Base-by-base conservation (phyloP, 225 moss, liverwort and hornwort species). In the Marchantia polymorpha region DNA sequence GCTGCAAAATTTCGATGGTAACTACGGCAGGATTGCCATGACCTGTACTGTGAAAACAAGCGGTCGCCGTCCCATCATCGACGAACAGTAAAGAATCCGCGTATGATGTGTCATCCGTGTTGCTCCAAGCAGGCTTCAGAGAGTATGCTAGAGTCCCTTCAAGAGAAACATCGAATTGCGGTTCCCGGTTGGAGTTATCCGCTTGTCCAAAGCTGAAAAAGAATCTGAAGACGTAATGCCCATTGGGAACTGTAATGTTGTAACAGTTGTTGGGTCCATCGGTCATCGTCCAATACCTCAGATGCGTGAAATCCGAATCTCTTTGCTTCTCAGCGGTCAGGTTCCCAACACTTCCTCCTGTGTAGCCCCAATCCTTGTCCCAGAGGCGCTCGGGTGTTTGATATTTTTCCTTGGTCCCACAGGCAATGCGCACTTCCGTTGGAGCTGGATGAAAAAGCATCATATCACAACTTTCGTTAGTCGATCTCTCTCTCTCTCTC, bases 181-280 rank as follows among this genome's bases (percentile, higher is more conserved):
- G 97, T 65, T 94, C 94, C 47, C 86, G 70, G 30, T 77, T 89
- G 15, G 82, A 84, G 79, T 94, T 93, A 61, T 92, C 94, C 3
- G 48, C 67, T 31, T 86, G 84, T 0, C 93, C 91, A 69, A 77
- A 95, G 19, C 89, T 80, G 64, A 99, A 99, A 68, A 64, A 87
- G 63, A 80, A 94, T 87, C 97, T 91, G 50, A 90, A 83, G 72
- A 90, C 81, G 81, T 99, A 99, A 59, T 95, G 95, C 52, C 97
- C 97, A 20, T 81, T 85, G 8, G 97, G 92, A 46, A 94, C 93
- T 53, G 89, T 86, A 51, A 99, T 83, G 83, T 99, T 99, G 88
- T 99, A 99, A 82, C 97, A 99, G 72, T 87, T 94, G 55, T 99
- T 89, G 19, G 85, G 87, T 15, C 97, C 97, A 50, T 99, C 95